Base-by-base conservation (phyloP, 768 basidiomycete species). In the Boletus vermiculosoides region DNA sequence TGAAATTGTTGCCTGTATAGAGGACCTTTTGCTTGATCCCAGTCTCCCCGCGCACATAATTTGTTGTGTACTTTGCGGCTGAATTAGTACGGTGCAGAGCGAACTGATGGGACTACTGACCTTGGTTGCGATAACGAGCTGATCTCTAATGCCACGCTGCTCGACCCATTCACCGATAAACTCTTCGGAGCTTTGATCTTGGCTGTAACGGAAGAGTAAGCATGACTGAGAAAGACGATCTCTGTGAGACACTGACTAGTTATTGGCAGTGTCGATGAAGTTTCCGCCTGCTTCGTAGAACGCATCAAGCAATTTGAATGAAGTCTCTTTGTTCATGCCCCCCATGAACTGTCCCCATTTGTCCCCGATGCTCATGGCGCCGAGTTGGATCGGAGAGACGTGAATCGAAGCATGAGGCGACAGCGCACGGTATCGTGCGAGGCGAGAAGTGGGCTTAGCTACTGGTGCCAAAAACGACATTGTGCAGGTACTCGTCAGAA, bases 151-250 rank as follows among this genome's bases (percentile, higher is more conserved):
- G 0, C 71, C 71, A 25, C 76, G 66, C 51, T 66, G 58, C 49
- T 76, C 72, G 50, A 75, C 73, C 80, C 80, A 82, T 59, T 81
- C 78, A 1, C 80, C 80, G 20, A 82, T 74, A 56, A 78, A 77
- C 56, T 67, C 63, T 61, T 81, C 80, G 0, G 71, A 74, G 28
- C 71, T 67, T 45, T 74, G 78, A 50, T 77, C 68, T 59, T 78
- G 75, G 46, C 74, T 75, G 39, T 7, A 48, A 40, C 18, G 31
- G 16, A 11, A 42, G 20, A 3, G 3, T 45, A 31, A 55, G 5
- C 5, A 45, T 37, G 42, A 36, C 18, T n/a, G 41, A 37, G 34
- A 31, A 4, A 10, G 0, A 9, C 0, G 1, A 22, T 16, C 16
- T 3, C 18, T 13, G 3, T 10, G 28, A 41, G 50, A 55, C 33